These are phyloP conservation scores for Nematocida sp. DNA, from an alignment of 371 early-diverging fungal species.

Conservation along the genomic window DNA sequence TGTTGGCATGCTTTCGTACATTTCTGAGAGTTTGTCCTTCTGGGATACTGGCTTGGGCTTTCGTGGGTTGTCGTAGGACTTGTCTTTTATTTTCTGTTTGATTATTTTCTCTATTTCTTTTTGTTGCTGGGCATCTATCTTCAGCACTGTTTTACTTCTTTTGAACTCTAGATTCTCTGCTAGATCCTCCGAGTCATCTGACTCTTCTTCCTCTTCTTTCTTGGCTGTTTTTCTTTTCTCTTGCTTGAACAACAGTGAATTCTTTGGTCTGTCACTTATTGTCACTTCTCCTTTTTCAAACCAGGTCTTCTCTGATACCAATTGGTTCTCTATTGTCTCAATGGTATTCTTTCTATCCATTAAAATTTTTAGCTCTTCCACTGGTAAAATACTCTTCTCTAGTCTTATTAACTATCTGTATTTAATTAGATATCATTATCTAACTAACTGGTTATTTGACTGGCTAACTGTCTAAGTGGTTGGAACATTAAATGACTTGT, in stretches of 20 bases:
- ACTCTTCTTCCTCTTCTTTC: neutral
- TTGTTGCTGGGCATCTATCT: neutral
- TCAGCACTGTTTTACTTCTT: slow-evolving; percentile 18
- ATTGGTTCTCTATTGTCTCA: slow-evolving; percentile 22
- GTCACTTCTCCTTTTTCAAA: slow-evolving; percentile 47
- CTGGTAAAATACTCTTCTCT: too few species aligned
- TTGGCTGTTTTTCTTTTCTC: neutral
- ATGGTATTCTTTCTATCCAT: slow-evolving; percentile 33
- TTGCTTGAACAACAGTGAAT: neutral
- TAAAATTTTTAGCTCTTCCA: slow-evolving; percentile 5
- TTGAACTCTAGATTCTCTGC: neutral
- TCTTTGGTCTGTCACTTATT: slow-evolving; percentile 40
- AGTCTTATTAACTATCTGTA: too few species aligned
- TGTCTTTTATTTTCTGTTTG: slow-evolving; percentile 27
- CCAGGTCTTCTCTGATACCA: slow-evolving; percentile 27
- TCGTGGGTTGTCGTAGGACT: slow-evolving; percentile 41
- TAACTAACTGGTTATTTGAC: too few species aligned
- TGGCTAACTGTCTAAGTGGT: too few species aligned
- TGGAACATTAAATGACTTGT: too few species aligned
- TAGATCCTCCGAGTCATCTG: too few species aligned
- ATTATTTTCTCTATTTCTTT: slow-evolving; percentile 28
- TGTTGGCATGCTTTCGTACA: neutral
- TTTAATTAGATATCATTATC: too few species aligned
- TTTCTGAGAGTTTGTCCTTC: slow-evolving; percentile 1
- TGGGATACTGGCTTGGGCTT: neutral